Percentiles rank a stretch among this genome's conserved stretches.
Conservation (phyloP, 1,139 yeast genomes). For the Scheffersomyces lignicola region DNA sequence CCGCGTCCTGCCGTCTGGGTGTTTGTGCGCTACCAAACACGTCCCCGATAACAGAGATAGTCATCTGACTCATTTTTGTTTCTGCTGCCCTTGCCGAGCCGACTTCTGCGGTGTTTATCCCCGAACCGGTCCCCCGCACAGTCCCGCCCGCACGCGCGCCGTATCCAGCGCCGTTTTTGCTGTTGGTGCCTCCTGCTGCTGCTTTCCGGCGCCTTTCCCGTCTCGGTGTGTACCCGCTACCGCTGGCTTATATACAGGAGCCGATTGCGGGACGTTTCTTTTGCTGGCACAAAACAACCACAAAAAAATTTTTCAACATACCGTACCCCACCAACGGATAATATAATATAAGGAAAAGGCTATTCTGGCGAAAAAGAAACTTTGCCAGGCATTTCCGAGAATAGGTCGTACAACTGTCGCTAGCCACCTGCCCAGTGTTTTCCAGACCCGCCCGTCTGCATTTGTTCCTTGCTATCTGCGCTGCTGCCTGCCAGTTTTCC, state of each 20-base stretch:
- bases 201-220: too few species aligned
- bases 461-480: background rate
- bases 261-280: too few species aligned
- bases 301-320: background rate
- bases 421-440: background rate
- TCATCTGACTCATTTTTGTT: background rate
- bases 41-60: too few species aligned
- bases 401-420: background rate
- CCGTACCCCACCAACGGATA: conserved; percentile 1
- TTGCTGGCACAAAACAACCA: background rate
- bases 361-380: background rate
- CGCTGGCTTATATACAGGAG: too few species aligned
- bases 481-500: background rate
- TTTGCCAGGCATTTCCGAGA: background rate
- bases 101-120: background rate
- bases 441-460: too few species aligned
- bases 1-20: too few species aligned
- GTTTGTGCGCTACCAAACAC: too few species aligned
- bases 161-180: background rate
- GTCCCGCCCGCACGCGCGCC: background rate
- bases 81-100: background rate
- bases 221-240: too few species aligned
- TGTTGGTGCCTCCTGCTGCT: too few species aligned
- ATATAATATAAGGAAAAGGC: background rate
- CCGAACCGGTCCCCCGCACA: background rate